Conservation (phyloP, 805 yeast genomes). For the Zygoascus bituminiphila region DNA sequence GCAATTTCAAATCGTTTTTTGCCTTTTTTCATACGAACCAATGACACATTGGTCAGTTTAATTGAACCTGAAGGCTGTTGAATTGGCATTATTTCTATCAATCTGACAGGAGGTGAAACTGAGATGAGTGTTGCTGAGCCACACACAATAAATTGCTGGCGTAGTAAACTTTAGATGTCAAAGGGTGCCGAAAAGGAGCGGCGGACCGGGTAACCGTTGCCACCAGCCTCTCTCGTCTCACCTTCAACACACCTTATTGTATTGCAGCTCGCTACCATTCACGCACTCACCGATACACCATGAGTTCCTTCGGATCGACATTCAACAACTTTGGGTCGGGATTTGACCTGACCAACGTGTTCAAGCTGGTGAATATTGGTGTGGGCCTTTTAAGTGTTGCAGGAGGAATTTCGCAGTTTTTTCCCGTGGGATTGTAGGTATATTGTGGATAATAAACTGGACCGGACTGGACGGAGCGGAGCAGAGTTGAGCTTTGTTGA, state of each 20-base stretch:
- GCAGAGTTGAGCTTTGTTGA: neutral
- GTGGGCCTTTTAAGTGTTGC: slow-evolving; percentile 23
- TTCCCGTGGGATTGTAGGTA: slow-evolving; percentile 24
- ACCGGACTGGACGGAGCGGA: no score
- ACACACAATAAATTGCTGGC: neutral
- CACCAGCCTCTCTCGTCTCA: no score
- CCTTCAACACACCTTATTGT: no score
- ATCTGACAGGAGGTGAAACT: no score
- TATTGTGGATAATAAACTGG: neutral
- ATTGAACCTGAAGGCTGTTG: slow-evolving; percentile 88
- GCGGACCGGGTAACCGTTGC: neutral
- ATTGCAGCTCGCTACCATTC: neutral
- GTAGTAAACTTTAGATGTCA: neutral
- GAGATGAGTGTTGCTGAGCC: neutral
- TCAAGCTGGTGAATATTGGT: slow-evolving; percentile 27
- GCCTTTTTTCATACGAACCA: slow-evolving; percentile 81
- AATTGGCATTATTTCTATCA: slow-evolving; percentile 49
- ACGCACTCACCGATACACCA: neutral
- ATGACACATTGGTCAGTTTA: slow-evolving; percentile 85
- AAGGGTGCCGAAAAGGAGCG: neutral
- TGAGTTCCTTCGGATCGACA: neutral
- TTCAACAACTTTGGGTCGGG: neutral
- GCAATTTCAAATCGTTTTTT: slow-evolving; percentile 91
- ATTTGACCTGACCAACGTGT: slow-evolving; percentile 23
- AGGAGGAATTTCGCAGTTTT: slow-evolving; percentile 28